phyloP scores from a whole-genome alignment of 1,284 basidiomycete species.

The Pseudomicrostroma phylloplanum region DNA sequence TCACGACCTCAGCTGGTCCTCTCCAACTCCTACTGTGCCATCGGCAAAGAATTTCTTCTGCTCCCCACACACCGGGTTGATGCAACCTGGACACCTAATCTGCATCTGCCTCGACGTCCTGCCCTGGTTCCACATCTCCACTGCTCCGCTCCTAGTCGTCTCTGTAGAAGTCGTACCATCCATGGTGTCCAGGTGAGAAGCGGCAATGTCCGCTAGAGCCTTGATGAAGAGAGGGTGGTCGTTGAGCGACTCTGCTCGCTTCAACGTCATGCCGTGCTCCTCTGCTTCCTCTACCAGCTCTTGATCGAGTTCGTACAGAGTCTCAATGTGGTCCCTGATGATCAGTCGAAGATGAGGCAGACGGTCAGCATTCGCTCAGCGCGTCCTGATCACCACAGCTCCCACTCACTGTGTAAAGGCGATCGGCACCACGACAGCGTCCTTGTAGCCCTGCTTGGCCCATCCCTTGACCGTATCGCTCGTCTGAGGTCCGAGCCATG shows the following conservation, averaged over 20 bases:
- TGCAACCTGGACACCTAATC: conserved; percentile 88
- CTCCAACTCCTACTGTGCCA: conserved; percentile 9
- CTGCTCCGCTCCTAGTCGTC: background rate
- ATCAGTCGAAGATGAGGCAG: too few species aligned
- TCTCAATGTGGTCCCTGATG: conserved; percentile 84
- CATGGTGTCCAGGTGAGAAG: conserved; percentile 62
- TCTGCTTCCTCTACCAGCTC: conserved; percentile 87
- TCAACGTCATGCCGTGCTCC: conserved; percentile 84
- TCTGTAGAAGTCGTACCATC: background rate
- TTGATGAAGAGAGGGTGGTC: conserved; percentile 94
- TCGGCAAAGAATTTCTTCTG: conserved; percentile 76
- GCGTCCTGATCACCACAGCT: too few species aligned
- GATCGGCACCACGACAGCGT: conserved; percentile 83
- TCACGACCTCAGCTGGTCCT: conserved; percentile 15
- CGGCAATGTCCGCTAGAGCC: conserved; percentile 87
- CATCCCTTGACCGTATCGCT: conserved; percentile 84
- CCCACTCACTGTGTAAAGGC: conserved; percentile 73
- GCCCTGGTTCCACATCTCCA: conserved; percentile 36
- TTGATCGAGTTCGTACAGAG: conserved; percentile 89
- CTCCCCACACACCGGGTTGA: conserved; percentile 73
- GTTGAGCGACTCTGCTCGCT: conserved; percentile 91
- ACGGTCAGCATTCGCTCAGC: too few species aligned
- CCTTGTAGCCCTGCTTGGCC: conserved; percentile 78
- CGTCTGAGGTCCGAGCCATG: conserved; percentile 98
- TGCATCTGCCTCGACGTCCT: conserved; percentile 70